Evolutionary conservation across 108 stramenopile species (phyloP), one percentile per base, ranked within the genome.

Genomic region (Cyclotella kingstonii): DNA sequence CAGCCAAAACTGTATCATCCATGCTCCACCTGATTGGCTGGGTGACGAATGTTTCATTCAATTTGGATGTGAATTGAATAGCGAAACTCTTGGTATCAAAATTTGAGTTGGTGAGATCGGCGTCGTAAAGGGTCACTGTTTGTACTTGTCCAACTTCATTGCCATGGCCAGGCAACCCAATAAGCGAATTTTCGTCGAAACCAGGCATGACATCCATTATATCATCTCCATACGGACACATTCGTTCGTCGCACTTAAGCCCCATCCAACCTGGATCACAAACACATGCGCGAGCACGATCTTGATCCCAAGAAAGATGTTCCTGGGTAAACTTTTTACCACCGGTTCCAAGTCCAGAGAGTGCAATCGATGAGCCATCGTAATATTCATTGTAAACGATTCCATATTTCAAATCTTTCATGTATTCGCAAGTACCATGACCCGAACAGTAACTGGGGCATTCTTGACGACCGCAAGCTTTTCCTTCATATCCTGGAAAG

Each of bases 221-320:
- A 63, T 90, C 89, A 43, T 81, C 81, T 30, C 86, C 89, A 40
- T 46, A 59, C 12, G 84, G 89, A 70, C 89, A 90, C 54, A 82
- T 84, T 45, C 84, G 67, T 49, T 71, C 38, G 7, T 76, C 56
- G 79, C 89, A 91, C 53, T 79, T 78, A 25, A 84, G 49, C 7
- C 83, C 89, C 47, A 47, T 72, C 80, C 79, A 86, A 26, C 79
- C 85, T 23, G 83, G 60, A 55, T 88, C 86, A 62, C 89, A 91
- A 26, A 70, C 75, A 54, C 89, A 90, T 14, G 66, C 78, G 38
- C 81, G 63, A 50, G 82, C 76, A 55, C 67, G 78, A 74, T 88
- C 84, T 15, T 55, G 60, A 58, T 90, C 89, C 89, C 89, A 90
- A 27, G 43, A 19, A 8, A 50, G 22, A 44, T 72, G 42, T 4